These are phyloP conservation scores for Chlamydomonas incerta DNA, from an alignment of 139 green algal genomes.

Conservation along the genomic window DNA sequence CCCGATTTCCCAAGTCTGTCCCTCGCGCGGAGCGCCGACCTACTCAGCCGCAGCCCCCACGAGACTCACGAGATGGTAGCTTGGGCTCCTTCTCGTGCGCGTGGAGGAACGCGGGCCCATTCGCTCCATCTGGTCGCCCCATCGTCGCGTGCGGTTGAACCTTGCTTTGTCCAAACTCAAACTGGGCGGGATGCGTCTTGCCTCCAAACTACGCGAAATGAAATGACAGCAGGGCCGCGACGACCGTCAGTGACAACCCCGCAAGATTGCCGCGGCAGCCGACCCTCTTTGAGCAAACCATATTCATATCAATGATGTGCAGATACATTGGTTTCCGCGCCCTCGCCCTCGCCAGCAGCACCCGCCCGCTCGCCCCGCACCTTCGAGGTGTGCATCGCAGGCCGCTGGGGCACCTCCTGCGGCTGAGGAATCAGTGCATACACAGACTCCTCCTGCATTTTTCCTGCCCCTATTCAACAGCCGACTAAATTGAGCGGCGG, in stretches of 20 bases:
- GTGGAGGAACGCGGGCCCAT: constrained; percentile 56
- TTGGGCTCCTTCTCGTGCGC: constrained; percentile 74
- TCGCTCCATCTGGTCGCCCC: constrained; percentile 60
- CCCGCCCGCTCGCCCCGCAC: constrained; percentile 9
- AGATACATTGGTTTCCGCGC: too few relatives aligned
- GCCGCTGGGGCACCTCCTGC: constrained; percentile 55
- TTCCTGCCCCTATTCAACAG: not conserved
- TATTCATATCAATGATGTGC: too few relatives aligned
- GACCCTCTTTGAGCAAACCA: too few relatives aligned
- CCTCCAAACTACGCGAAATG: constrained; percentile 25
- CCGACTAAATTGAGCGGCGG: too few relatives aligned
- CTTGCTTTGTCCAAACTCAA: constrained; percentile 57
- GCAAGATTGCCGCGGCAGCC: not conserved
- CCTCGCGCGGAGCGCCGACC: too few relatives aligned
- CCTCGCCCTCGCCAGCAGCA: too few relatives aligned
- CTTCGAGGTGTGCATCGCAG: constrained; percentile 66
- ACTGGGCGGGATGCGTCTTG: constrained; percentile 41
- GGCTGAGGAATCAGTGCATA: constrained; percentile 73
- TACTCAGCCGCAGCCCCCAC: too few relatives aligned
- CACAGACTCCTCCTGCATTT: constrained; percentile 70
- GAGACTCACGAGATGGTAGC: constrained; percentile 76
- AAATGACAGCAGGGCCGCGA: not conserved
- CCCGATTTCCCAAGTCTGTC: too few relatives aligned
- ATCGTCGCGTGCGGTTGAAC: constrained; percentile 63
- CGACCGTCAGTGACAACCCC: too few relatives aligned